Evolutionary conservation across 2,329 filamentous ascomycete genomes (phyloP).

Genomic region (Beauveria brongniartii): DNA sequence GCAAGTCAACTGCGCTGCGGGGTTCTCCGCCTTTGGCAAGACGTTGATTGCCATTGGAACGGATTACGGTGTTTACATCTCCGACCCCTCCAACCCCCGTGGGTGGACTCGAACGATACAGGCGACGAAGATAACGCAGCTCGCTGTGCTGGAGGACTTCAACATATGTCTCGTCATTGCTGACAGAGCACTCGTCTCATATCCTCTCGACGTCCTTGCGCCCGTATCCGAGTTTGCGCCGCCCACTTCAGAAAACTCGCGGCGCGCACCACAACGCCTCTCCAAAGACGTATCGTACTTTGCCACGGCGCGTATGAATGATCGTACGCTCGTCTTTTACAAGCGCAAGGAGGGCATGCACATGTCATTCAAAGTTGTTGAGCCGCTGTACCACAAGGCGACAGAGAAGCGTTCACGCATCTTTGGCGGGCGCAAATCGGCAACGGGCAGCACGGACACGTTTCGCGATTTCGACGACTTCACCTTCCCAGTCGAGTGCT

Average conservation of each 20-base stretch:
- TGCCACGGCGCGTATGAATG: constrained; percentile 93
- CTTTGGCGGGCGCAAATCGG: constrained; percentile 49
- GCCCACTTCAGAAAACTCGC: constrained; percentile 60
- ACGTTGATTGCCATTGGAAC: constrained; percentile 91
- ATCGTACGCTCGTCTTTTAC: constrained; percentile 89
- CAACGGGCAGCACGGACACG: constrained; percentile 74
- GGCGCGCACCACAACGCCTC: constrained; percentile 85
- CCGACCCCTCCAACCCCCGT: constrained; percentile 80
- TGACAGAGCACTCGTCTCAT: constrained; percentile 85
- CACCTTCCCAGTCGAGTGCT: constrained; percentile 93
- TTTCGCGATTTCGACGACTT: constrained; percentile 99
- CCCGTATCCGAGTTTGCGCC: constrained; percentile 54
- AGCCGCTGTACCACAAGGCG: constrained; percentile 90
- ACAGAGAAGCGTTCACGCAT: constrained; percentile 71
- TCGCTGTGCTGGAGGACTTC: constrained; percentile 92
- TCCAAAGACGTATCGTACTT: constrained; percentile 96
- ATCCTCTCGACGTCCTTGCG: constrained; percentile 80
- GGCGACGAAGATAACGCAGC: constrained; percentile 73
- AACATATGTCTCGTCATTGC: constrained; percentile 85
- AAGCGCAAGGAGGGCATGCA: constrained; percentile 90
- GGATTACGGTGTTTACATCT: constrained; percentile 86
- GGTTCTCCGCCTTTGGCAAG: constrained; percentile 76
- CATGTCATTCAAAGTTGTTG: constrained; percentile 93
- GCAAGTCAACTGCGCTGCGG: constrained; percentile 84
- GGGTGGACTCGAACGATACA: constrained; percentile 84